Evolutionary conservation across 352 stramenopile genomes (phyloP).

Genomic region (Globisporangium paddicum): DNA sequence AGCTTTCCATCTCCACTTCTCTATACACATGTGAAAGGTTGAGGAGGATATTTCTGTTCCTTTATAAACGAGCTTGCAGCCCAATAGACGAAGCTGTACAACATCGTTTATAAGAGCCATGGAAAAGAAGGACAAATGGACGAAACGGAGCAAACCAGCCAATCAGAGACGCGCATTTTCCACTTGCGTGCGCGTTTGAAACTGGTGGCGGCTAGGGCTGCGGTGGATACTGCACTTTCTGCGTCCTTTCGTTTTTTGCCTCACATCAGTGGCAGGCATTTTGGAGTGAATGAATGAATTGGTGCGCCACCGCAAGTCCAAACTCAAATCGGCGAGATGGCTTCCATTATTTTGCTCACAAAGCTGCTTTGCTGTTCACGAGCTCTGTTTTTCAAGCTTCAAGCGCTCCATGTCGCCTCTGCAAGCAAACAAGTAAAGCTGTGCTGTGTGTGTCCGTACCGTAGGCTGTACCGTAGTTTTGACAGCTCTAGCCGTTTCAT

Average conservation of each 20-base stretch:
- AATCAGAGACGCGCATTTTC: neutral
- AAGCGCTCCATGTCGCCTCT: no score
- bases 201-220: neutral
- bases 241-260: neutral
- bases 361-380: no score
- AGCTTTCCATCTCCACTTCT: no score
- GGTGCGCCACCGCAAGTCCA: no score
- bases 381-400: no score
- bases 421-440: no score
- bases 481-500: neutral
- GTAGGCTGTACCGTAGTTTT: neutral
- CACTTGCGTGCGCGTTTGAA: conserved; percentile 7
- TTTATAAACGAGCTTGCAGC: neutral
- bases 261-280: no score
- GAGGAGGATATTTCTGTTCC: neutral
- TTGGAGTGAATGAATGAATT: conserved; percentile 2
- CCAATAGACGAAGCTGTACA: neutral
- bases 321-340: neutral
- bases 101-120: neutral
- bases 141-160: neutral
- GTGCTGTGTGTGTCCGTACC: neutral
- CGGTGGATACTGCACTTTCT: conserved; percentile 7
- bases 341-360: neutral
- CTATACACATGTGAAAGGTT: no score
- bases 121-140: neutral